phyloP scores from a whole-genome alignment of 2,329 filamentous ascomycete genomes.

The Claviceps paspali region DNA sequence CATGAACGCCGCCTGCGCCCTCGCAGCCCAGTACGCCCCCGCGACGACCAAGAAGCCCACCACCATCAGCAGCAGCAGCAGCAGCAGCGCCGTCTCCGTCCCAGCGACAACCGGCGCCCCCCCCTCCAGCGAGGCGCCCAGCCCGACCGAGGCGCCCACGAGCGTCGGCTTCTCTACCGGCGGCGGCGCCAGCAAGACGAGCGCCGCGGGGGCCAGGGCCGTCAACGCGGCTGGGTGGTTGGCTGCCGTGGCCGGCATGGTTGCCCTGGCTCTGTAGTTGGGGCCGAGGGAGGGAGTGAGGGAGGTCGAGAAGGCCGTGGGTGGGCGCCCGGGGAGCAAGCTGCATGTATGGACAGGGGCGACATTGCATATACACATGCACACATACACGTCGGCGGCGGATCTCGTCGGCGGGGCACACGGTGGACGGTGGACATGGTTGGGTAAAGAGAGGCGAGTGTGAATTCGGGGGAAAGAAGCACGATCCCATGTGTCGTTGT shows the following conservation, averaged over 20 bases:
- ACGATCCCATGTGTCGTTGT: no score
- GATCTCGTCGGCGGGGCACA: no score
- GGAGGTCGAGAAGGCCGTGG: no score
- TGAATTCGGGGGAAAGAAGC: no score
- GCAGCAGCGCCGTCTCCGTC: no score
- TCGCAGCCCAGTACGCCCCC: conserved; percentile 28
- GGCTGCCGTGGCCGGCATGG: conserved; percentile 21
- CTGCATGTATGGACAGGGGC: no score
- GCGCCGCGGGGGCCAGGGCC: conserved; percentile 11
- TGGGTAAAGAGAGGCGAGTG: no score
- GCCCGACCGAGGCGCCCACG: conserved; percentile 8
- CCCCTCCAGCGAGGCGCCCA: conserved; percentile 7
- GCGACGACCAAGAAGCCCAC: no score
- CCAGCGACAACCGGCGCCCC: conserved; percentile 7
- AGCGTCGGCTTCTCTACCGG: conserved; percentile 7
- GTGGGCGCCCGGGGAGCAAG: no score
- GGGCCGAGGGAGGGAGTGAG: no score
- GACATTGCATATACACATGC: not conserved
- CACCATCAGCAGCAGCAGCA: no score
- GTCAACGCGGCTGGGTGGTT: conserved; percentile 19
- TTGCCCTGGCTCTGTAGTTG: conserved; percentile 21
- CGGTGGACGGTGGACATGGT: no score
- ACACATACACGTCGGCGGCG: not conserved
- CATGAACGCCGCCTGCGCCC: conserved; percentile 28
- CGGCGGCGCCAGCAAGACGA: conserved; percentile 10